Evolutionary conservation across 805 yeast genomes (phyloP).

Genomic region (Metschnikowia borealis): DNA sequence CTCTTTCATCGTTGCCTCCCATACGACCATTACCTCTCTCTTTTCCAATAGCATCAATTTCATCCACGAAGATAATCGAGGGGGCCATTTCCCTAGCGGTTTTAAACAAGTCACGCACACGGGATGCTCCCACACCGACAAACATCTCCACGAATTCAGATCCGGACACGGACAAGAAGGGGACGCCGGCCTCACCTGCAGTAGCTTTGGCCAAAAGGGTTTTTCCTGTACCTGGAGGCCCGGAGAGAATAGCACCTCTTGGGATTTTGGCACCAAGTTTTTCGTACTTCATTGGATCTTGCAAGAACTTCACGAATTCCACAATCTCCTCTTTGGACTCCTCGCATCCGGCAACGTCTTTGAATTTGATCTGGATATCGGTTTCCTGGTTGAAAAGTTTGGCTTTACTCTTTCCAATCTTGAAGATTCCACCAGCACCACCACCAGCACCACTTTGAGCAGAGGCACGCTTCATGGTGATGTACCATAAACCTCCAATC

Average conservation of each 20-base stretch:
- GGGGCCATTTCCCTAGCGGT: conserved; percentile 95
- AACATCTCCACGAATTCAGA: conserved; percentile 98
- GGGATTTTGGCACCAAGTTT: conserved; percentile 95
- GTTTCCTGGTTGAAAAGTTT: conserved; percentile 88
- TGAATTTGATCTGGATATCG: conserved; percentile 81
- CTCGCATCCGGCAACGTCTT: conserved; percentile 95
- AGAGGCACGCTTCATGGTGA: conserved; percentile 51
- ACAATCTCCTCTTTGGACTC: conserved; percentile 97
- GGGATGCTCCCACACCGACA: conserved; percentile 98
- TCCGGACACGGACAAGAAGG: conserved; percentile 93
- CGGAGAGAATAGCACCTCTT: conserved; percentile 94
- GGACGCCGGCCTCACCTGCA: conserved; percentile 99
- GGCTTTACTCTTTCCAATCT: conserved; percentile 88
- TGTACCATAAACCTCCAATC: conserved; percentile 73
- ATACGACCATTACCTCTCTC: conserved; percentile 72
- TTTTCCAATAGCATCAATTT: conserved; percentile 98
- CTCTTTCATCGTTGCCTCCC: conserved; percentile 95
- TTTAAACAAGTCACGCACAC: conserved; percentile 92
- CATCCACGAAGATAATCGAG: conserved; percentile 93
- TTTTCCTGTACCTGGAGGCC: conserved; percentile 99
- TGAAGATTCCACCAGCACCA: conserved; percentile 77
- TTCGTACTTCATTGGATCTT: conserved; percentile 87
- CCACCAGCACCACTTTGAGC: conserved; percentile 48
- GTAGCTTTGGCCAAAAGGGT: conserved; percentile 96
- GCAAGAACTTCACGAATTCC: conserved; percentile 94